Evolutionary conservation across 148 eudicot genomes (phyloP).

Genomic region (Fagopyrum esculentum): DNA sequence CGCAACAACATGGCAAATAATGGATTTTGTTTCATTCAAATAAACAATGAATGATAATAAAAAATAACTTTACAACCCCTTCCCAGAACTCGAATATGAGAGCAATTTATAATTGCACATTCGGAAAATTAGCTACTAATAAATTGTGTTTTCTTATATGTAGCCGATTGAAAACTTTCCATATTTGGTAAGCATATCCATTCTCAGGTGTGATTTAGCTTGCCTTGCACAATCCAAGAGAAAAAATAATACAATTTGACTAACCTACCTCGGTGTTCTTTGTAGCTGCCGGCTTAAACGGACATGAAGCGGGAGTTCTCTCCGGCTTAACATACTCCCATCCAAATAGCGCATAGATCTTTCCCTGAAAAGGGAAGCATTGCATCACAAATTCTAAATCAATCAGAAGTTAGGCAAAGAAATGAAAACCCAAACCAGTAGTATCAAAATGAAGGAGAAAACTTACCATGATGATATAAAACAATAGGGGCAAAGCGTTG

Average conservation of each 20-base stretch:
- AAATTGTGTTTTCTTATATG: too few species aligned
- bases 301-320: conserved; percentile 74
- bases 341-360: conserved; percentile 56
- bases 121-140: too few species aligned
- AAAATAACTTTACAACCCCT: background rate
- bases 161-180: too few species aligned
- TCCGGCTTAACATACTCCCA: conserved; percentile 81
- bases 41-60: background rate
- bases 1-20: background rate
- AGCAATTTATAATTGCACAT: background rate
- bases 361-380: conserved; percentile 31
- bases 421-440: background rate
- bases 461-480: conserved; percentile 44
- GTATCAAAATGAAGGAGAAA: background rate
- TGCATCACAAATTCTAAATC: background rate
- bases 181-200: too few species aligned
- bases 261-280: conserved; percentile 33
- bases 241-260: background rate
- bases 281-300: conserved; percentile 51
- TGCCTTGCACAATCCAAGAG: background rate
- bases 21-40: background rate
- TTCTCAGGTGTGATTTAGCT: background rate
- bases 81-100: background rate
- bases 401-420: background rate
- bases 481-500: conserved; percentile 49